These are phyloP conservation scores for Agaricus sinodeliciosus DNA, from an alignment of 768 basidiomycete genomes.

Conservation along the genomic window DNA sequence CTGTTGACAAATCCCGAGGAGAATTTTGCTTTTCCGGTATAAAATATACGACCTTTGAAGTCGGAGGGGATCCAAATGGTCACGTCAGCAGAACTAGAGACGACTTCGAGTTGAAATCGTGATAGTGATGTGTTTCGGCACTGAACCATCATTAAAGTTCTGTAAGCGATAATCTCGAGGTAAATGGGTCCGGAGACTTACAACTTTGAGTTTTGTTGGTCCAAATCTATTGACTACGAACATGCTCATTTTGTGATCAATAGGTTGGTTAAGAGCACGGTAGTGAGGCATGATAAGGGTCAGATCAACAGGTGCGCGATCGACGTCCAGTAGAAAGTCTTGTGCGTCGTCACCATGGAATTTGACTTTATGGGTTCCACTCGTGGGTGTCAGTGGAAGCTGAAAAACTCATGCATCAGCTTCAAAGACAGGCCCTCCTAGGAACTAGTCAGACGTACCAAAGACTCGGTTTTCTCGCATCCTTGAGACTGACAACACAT, in stretches of 20 bases:
- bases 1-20: constrained; percentile 73
- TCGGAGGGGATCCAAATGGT: constrained; percentile 78
- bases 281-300: constrained; percentile 73
- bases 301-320: constrained; percentile 48
- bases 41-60: constrained; percentile 62
- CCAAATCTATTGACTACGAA: constrained; percentile 45
- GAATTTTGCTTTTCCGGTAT: constrained; percentile 44
- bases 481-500: constrained; percentile 14
- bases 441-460: constrained; percentile 13
- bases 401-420: constrained; percentile 7
- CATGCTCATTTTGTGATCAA: constrained; percentile 69
- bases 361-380: constrained; percentile 57
- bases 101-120: constrained; percentile 59
- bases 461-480: constrained; percentile 18
- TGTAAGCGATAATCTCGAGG: constrained; percentile 3
- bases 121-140: constrained; percentile 49
- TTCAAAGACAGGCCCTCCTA: not conserved
- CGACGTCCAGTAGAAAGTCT: constrained; percentile 58
- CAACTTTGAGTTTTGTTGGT: constrained; percentile 66
- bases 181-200: constrained; percentile 30
- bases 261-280: constrained; percentile 66
- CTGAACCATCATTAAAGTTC: constrained; percentile 25
- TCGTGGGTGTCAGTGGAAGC: constrained; percentile 18
- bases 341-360: constrained; percentile 54
- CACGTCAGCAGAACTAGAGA: constrained; percentile 59